These are phyloP conservation scores for Wickerhamiella brachini DNA, from an alignment of 805 yeast species.

Conservation along the genomic window DNA sequence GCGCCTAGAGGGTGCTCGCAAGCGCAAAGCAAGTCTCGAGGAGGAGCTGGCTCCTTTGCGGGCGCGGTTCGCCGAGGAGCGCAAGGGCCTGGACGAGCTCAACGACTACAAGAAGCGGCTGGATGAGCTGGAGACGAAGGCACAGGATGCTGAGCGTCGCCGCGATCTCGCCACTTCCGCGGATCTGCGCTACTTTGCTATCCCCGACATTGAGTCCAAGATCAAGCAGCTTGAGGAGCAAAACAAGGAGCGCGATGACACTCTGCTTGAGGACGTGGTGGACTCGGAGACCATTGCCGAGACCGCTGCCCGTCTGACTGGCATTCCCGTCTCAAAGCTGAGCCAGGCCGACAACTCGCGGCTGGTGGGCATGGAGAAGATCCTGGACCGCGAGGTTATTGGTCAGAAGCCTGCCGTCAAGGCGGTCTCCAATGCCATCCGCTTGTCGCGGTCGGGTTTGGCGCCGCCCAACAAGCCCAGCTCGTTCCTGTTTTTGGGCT, in stretches of 20 bases:
- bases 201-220: conserved; percentile 74
- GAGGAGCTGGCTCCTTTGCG: conserved; percentile 77
- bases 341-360: conserved; percentile 92
- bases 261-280: conserved; percentile 78
- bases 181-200: conserved; percentile 91
- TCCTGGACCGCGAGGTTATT: conserved; percentile 67
- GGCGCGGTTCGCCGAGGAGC: conserved; percentile 74
- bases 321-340: conserved; percentile 88
- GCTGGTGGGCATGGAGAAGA: conserved; percentile 88
- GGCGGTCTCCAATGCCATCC: conserved; percentile 89
- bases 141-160: conserved; percentile 93
- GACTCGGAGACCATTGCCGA: conserved; percentile 89
- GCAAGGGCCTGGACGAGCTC: conserved; percentile 81
- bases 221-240: conserved; percentile 66
- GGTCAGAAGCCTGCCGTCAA: conserved; percentile 94
- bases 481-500: conserved; percentile 84
- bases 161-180: conserved; percentile 91
- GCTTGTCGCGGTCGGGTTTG: conserved; percentile 85
- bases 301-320: conserved; percentile 91
- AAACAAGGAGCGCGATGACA: conserved; percentile 50
- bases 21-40: conserved; percentile 66
- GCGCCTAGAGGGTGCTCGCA: conserved; percentile 64
- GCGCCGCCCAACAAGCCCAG: conserved; percentile 96
- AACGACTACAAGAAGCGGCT: conserved; percentile 79
- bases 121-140: conserved; percentile 86